phyloP scores from a whole-genome alignment of 129 eudicot species.

The Chrysanthemum seticuspe region DNA sequence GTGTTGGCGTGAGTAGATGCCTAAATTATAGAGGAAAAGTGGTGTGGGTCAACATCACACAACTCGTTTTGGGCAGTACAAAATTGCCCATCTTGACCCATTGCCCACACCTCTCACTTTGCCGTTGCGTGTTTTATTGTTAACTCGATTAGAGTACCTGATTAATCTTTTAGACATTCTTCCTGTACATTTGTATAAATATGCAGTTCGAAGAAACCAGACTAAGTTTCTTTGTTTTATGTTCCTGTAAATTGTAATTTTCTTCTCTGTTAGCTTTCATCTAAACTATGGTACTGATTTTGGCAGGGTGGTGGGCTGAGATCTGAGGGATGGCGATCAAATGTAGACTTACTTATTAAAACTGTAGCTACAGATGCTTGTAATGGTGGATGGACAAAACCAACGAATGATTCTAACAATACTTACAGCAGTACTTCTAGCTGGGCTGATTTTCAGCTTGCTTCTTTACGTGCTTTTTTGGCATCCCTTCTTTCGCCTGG shows the following conservation, averaged over 20 bases:
- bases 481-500: constrained; percentile 87
- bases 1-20: too few species aligned
- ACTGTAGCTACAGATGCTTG: constrained; percentile 63
- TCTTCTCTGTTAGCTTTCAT: constrained; percentile 4
- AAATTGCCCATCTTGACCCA: too few species aligned
- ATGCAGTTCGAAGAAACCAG: background rate
- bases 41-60: too few species aligned
- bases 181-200: background rate
- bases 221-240: constrained; percentile 15
- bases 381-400: constrained; percentile 62
- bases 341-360: constrained; percentile 57
- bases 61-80: too few species aligned
- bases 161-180: too few species aligned
- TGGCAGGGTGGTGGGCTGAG: constrained; percentile 75
- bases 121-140: too few species aligned
- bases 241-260: constrained; percentile 1
- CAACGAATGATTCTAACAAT: constrained; percentile 27
- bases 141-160: too few species aligned
- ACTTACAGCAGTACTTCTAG: constrained; percentile 20
- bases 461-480: constrained; percentile 79
- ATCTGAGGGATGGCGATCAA: constrained; percentile 73
- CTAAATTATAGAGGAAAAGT: too few species aligned
- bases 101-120: too few species aligned
- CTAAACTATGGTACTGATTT: constrained; percentile 17
- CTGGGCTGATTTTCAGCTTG: constrained; percentile 78